Conservation (phyloP, 495 filamentous ascomycete species). For the Bathelium albidoporum region DNA sequence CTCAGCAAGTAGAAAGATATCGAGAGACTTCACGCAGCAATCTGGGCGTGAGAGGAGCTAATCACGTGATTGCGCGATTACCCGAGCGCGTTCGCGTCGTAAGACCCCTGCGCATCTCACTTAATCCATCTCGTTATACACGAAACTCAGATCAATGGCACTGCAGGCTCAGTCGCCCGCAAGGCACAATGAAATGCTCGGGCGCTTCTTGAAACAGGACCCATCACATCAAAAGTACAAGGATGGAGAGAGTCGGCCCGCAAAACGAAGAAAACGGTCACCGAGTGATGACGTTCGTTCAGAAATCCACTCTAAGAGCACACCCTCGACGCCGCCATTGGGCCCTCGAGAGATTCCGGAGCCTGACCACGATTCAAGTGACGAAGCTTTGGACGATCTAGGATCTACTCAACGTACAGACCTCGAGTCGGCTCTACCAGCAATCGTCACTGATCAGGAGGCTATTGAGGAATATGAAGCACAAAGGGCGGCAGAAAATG, state of each 20-base stretch:
- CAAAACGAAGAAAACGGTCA: slow-evolving; percentile 22
- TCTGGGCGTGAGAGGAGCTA: no score
- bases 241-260: slow-evolving; percentile 17
- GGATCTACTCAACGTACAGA: slow-evolving; percentile 47
- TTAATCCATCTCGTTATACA: no score
- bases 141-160: slow-evolving; percentile 4
- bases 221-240: slow-evolving; percentile 23
- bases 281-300: neutral
- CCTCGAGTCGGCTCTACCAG: slow-evolving; percentile 65
- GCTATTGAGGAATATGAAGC: slow-evolving; percentile 76
- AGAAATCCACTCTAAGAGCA: slow-evolving; percentile 4
- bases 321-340: slow-evolving; percentile 4
- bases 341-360: slow-evolving; percentile 19
- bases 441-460: slow-evolving; percentile 53
- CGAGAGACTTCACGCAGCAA: no score
- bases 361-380: slow-evolving; percentile 27
- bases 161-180: slow-evolving; percentile 25
- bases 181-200: slow-evolving; percentile 32
- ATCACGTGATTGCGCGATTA: no score
- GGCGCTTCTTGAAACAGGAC: slow-evolving; percentile 9
- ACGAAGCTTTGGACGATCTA: slow-evolving; percentile 13
- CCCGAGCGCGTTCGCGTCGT: no score
- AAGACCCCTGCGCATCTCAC: no score
- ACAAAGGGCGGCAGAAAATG: slow-evolving; percentile 37
- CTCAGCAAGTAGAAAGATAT: no score